Base-by-base conservation (phyloP, 148 eudicot species). In the Nepenthes gracilis region DNA sequence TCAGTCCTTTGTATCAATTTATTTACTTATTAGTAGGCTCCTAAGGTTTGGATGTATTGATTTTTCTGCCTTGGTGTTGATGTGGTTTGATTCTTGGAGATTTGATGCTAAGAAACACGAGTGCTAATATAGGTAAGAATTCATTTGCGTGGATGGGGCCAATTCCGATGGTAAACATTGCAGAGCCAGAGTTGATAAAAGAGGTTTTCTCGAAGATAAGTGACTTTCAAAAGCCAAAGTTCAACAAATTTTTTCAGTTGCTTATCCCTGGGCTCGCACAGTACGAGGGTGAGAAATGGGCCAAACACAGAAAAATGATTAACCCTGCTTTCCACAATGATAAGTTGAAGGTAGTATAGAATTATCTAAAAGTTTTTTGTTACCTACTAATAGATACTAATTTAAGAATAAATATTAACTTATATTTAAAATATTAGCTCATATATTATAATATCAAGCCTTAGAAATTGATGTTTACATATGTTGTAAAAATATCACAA, bases 281-380 rank as follows among this genome's bases (percentile, higher is more conserved):
- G 53, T 49, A 49, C 11, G 53, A 49, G 11, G 53, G 53, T 2
- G n/a, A 49, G 53, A 49, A 49, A 49, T 49, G 53, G 53, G 53
- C 76, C 32, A 71, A 13, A 33, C 57, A 59, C 32, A 38, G 68
- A 4, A 73, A 73, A 57, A 13, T 67, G 32, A 35, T 73, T 36
- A 62, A 58, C 43, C 76, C 68, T 52, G 68, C 72, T 33, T 73
- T 73, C 9, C 72, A 63, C 48, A 59, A 67, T 51, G 65, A 67
- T 34, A 79, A 72, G 52, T 49, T 72, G 12, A 79, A 75, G 82
- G 82, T 64, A 60, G 3, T 13, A 23, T 23, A 23, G 23, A 23
- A 23, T 23, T 23, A 0, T 23, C 23, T 23, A 23, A 23, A 23
- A 23, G 23, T 23, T 23, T 23, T 23, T 23, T 23, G 0, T 23